A percentile compares a stretch with the other conserved stretches of the same genome.
These are phyloP conservation scores for Colletotrichum godetiae DNA, from an alignment of 2,329 filamentous ascomycete genomes.

Conservation along the genomic window DNA sequence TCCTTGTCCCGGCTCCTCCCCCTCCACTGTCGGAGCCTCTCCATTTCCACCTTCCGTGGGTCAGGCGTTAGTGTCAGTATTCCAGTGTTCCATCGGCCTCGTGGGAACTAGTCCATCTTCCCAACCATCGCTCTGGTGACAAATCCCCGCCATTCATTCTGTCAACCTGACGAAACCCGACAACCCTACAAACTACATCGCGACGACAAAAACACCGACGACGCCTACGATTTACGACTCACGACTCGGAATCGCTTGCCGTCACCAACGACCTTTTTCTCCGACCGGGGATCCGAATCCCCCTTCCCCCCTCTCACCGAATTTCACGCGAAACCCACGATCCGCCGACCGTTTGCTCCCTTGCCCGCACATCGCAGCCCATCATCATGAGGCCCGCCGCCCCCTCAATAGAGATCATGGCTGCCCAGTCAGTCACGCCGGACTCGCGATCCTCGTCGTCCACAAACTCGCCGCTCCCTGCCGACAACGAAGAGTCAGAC, in stretches of 20 bases:
- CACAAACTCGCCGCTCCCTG: constrained; percentile 79
- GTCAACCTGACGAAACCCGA: constrained; percentile 8
- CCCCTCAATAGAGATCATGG: constrained; percentile 43
- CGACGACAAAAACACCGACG: constrained; percentile 8
- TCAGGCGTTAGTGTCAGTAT: constrained; percentile 30
- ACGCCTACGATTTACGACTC: neutral
- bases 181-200: constrained; percentile 7
- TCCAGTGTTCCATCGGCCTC: constrained; percentile 17
- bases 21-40: constrained; percentile 31
- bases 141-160: constrained; percentile 25
- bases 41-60: constrained; percentile 30
- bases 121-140: constrained; percentile 26
- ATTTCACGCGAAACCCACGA: constrained; percentile 18
- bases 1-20: neutral
- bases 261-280: neutral
- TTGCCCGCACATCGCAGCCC: constrained; percentile 11
- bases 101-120: constrained; percentile 25
- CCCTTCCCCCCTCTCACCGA: constrained; percentile 21
- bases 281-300: constrained; percentile 29
- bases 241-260: neutral
- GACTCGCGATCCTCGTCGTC: constrained; percentile 73
- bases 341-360: constrained; percentile 13
- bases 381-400: constrained; percentile 41
- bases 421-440: constrained; percentile 38
- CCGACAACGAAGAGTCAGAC: constrained; percentile 91